Percentiles rank a stretch among this genome's conserved stretches.
These are phyloP conservation scores for Rhododendron henanense DNA, from an alignment of 148 eudicot species.

Conservation along the genomic window DNA sequence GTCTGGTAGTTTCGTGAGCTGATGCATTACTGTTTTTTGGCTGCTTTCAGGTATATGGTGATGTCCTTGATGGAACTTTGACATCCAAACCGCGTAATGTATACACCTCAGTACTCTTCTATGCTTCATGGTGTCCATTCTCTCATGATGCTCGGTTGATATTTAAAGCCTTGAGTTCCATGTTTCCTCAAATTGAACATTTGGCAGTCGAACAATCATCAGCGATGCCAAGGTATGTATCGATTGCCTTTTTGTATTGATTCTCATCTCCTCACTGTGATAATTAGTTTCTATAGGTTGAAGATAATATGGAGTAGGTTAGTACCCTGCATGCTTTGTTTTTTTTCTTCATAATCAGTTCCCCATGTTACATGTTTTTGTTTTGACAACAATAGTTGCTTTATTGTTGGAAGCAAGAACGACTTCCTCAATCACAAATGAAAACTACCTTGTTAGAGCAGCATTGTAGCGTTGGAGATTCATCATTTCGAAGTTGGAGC, in stretches of 20 bases:
- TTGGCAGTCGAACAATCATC: slow-evolving; percentile 36
- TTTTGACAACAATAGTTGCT: background rate
- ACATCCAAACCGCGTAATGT: slow-evolving; percentile 11
- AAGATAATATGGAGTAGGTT: background rate
- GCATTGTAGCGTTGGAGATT: background rate
- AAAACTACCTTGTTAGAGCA: background rate
- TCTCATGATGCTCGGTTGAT: slow-evolving; percentile 22
- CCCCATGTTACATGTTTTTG: background rate
- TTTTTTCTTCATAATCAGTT: background rate
- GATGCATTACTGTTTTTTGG: background rate
- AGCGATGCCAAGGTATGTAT: slow-evolving; percentile 36
- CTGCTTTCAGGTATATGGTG: slow-evolving; percentile 32
- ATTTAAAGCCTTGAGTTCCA: slow-evolving; percentile 34
- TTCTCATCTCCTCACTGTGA: background rate
- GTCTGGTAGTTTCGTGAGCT: background rate
- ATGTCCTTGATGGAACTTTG: slow-evolving; percentile 24
- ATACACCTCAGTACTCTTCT: slow-evolving; percentile 36
- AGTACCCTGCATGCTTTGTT: background rate
- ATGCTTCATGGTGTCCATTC: slow-evolving; percentile 43
- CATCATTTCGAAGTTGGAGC: background rate
- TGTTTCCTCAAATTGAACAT: slow-evolving; percentile 43
- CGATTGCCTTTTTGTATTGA: background rate
- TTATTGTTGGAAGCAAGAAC: background rate
- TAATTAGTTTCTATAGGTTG: background rate
- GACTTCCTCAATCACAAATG: background rate